Evolutionary conservation across 257 asterid species (phyloP).

Genomic region (Henckelia pumila): DNA sequence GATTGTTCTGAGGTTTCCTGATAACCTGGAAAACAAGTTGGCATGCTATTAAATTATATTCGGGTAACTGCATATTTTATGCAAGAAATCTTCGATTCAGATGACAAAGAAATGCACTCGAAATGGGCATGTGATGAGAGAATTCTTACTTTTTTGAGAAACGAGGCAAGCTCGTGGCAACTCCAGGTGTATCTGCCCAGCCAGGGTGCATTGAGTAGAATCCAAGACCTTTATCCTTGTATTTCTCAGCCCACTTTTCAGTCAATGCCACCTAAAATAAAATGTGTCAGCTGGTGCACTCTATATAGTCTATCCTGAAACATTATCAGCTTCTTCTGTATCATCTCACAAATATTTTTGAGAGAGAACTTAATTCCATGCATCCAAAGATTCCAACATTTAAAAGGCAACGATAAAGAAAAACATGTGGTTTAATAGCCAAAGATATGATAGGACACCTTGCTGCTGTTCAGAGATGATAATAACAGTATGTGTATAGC

Average conservation of each 20-base stretch:
- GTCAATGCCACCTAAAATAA: conserved; percentile 72
- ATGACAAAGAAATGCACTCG: background rate
- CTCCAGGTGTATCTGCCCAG: conserved; percentile 99
- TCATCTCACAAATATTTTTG: background rate
- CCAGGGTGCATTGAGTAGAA: conserved; percentile 99
- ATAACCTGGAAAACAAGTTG: conserved; percentile 41
- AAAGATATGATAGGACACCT: too few relatives aligned
- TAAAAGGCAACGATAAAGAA: background rate
- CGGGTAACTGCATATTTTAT: background rate
- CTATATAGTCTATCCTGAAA: background rate
- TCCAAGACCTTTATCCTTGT: conserved; percentile 62
- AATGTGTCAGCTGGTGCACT: background rate
- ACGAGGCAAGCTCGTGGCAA: conserved; percentile 66
- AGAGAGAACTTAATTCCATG: background rate
- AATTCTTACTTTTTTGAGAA: conserved; percentile 57
- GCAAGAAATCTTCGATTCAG: background rate
- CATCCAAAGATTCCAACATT: background rate
- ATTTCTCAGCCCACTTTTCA: conserved; percentile 76
- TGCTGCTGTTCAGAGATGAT: background rate
- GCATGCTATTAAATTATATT: background rate
- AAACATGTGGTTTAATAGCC: too few relatives aligned
- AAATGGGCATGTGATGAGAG: background rate
- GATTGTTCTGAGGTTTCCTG: conserved; percentile 78
- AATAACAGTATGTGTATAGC: background rate
- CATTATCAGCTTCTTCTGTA: background rate